These are phyloP conservation scores for Dissoconium aciculare DNA, from an alignment of 2,329 filamentous ascomycete genomes.

Conservation along the genomic window DNA sequence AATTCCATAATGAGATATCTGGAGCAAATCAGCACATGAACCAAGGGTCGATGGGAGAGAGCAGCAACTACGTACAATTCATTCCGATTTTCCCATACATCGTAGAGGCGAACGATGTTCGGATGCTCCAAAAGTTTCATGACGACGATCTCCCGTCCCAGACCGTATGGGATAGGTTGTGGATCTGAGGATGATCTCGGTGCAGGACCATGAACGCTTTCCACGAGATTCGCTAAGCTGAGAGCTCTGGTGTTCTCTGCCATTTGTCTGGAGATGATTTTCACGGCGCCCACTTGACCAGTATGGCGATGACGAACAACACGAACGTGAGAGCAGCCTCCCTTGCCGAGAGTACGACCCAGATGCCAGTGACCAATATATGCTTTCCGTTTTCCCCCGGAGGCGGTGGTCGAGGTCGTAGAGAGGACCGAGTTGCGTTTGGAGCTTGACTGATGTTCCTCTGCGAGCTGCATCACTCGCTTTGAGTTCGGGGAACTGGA, in stretches of 20 bases:
- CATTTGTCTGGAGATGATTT: conserved; percentile 75
- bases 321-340: conserved; percentile 76
- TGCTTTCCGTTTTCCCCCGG: conserved; percentile 39
- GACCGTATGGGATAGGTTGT: conserved; percentile 50
- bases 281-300: conserved; percentile 73
- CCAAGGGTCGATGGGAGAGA: too few relatives aligned
- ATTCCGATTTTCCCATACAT: conserved; percentile 94
- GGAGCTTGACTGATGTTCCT: conserved; percentile 32
- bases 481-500: conserved; percentile 33
- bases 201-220: conserved; percentile 42
- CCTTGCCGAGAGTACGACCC: conserved; percentile 75
- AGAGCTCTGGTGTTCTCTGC: conserved; percentile 70
- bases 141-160: conserved; percentile 90
- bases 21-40: too few relatives aligned
- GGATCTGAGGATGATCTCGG: conserved; percentile 14
- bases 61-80: conserved; percentile 82
- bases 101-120: conserved; percentile 85
- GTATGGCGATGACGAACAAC: conserved; percentile 58
- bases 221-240: conserved; percentile 70
- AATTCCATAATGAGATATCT: conserved; percentile 94
- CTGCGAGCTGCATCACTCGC: conserved; percentile 36
- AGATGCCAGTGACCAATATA: conserved; percentile 90
- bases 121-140: conserved; percentile 93
- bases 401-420: conserved; percentile 40
- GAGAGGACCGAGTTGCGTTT: conserved; percentile 41